phyloP scores from a whole-genome alignment of 768 basidiomycete genomes.

The Rhodotorula toruloides region DNA sequence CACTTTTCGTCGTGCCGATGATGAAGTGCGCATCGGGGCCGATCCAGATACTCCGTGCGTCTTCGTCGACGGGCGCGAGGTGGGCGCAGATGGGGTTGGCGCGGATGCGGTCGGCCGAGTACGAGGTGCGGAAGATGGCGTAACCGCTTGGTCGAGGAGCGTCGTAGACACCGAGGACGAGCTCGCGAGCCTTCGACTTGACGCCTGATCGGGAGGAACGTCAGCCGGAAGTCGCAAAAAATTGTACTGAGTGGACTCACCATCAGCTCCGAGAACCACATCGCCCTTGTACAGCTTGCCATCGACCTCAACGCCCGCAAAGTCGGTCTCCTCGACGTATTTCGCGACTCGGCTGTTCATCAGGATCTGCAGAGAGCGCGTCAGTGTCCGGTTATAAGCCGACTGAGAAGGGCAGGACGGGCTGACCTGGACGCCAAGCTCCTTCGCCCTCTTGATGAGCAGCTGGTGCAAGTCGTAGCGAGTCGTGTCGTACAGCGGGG shows the following conservation, averaged over 20 bases:
- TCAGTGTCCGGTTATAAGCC: not conserved
- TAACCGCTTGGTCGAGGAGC: conserved; percentile 20
- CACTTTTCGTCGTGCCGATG: conserved; percentile 8
- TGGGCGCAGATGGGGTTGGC: conserved; percentile 21
- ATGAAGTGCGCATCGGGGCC: conserved; percentile 30
- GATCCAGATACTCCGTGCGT: conserved; percentile 13
- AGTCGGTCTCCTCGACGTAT: conserved; percentile 37
- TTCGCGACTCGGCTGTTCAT: conserved; percentile 37
- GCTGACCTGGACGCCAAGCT: conserved; percentile 9
- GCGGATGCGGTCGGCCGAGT: conserved; percentile 16
- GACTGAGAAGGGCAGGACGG: too few relatives aligned
- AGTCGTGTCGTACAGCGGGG: conserved; percentile 43
- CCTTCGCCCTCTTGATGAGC: conserved; percentile 38
- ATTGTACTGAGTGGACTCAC: conserved; percentile 21
- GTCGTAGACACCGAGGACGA: conserved; percentile 24
- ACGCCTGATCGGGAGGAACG: conserved; percentile 6
- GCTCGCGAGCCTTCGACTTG: conserved; percentile 16
- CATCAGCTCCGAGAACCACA: conserved; percentile 44
- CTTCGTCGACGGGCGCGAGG: conserved; percentile 3
- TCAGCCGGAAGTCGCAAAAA: conserved; percentile 4
- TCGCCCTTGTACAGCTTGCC: conserved; percentile 37
- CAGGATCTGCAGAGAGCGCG: conserved; percentile 33
- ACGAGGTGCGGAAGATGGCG: conserved; percentile 23
- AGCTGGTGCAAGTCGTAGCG: conserved; percentile 43
- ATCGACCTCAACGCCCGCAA: conserved; percentile 35